Evolutionary conservation across 2,329 filamentous ascomycete species (phyloP), one percentile per base, ranked within the genome.

Genomic region (Claviceps spartinae): DNA sequence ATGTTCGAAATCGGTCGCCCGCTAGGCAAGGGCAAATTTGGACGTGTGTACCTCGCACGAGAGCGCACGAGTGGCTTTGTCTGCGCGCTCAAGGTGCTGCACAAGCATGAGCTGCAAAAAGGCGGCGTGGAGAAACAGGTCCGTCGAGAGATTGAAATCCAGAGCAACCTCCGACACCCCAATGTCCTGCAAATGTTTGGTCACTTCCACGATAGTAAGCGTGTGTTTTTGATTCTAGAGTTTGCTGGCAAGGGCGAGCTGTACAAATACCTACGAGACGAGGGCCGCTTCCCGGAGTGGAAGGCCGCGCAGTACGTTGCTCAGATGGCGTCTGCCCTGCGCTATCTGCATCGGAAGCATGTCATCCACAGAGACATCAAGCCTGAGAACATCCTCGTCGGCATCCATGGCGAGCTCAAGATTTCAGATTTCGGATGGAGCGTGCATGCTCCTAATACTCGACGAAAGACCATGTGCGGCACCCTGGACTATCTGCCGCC

Each of bases 341-440:
- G 47, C 2, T 63, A 65, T 42, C 56, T 66, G 37, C 63, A 65
- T 55, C 52, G 60, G 7, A 65, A 65, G 54, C 57, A 65, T 36
- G 58, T 67, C 16, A 65, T 65, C 5, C 65, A 65, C 49, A 59
- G 63, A n/a, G 61, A 62, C 41, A 65, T 65, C 49, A 66, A 67
- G 61, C 63, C 65, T 3, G 63, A 65, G 54, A 67, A 68, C 41
- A 65, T 68, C 20, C 57, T 68, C 5, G 58, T 68, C 16, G 91
- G 91, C 14, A 89, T 97, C 54, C 91, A 97, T 65, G 93, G 90
- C 58, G 93, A 98, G 74, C 90, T 98, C 72, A 98, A 98, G 70
- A 90, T 98, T 63, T 94, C 88, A 4, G 93, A 98, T 68, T 98
- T 97, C 63, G 91, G 93, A 48, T 98, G 93, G 93, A 94, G 87